Evolutionary conservation across 225 moss, liverwort and hornwort species (phyloP).

Genomic region (Bryum argenteum): DNA sequence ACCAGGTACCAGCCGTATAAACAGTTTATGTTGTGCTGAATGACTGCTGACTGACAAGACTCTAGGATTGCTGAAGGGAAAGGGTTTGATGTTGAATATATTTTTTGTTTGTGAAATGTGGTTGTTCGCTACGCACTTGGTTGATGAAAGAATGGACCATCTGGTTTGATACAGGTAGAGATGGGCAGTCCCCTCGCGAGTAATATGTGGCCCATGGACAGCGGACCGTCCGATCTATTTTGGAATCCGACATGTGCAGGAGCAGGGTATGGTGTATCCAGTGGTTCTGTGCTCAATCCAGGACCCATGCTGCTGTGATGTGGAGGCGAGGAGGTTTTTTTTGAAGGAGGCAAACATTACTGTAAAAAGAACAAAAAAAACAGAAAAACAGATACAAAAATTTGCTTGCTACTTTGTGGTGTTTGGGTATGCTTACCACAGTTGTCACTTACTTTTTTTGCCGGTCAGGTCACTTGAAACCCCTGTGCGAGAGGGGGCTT

Average conservation of each 20-base stretch:
- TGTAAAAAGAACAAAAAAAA: constrained; percentile 32
- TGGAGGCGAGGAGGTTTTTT: constrained; percentile 5
- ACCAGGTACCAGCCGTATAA: constrained; percentile 42
- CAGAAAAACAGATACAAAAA: constrained; percentile 32
- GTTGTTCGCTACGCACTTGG: constrained; percentile 2
- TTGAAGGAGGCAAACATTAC: constrained; percentile 34
- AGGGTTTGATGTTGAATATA: not conserved
- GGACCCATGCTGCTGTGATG: constrained; percentile 67
- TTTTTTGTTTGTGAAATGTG: too few species aligned
- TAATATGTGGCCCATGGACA: constrained; percentile 81
- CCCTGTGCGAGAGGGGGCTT: constrained; percentile 61
- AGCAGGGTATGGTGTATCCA: constrained; percentile 56
- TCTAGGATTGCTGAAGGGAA: too few species aligned
- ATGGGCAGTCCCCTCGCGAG: constrained; percentile 69
- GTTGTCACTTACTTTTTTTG: constrained; percentile 47
- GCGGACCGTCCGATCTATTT: constrained; percentile 63
- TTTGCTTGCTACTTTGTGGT: constrained; percentile 49
- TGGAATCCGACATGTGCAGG: constrained; percentile 78
- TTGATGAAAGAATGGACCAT: constrained; percentile 24
- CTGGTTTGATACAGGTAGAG: constrained; percentile 53
- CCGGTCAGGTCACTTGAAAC: constrained; percentile 47
- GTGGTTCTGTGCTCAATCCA: constrained; percentile 72
- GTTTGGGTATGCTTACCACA: constrained; percentile 59
- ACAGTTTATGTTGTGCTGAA: too few species aligned
- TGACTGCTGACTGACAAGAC: too few species aligned